phyloP scores from a whole-genome alignment of 2,329 filamentous ascomycete genomes.

The Lecanicillium sp. region DNA sequence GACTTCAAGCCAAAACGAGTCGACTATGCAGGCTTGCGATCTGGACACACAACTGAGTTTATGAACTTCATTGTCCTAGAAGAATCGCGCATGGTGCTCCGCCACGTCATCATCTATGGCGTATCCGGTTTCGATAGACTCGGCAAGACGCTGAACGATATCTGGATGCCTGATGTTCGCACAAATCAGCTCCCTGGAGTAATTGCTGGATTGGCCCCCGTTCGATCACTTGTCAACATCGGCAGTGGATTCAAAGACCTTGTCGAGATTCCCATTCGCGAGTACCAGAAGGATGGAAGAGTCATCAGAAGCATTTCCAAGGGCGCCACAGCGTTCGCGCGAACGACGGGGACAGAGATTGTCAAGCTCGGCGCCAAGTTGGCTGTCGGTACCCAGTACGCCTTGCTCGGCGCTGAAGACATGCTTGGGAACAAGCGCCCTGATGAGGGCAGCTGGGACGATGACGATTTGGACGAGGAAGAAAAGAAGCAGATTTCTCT shows the following conservation, averaged over 20 bases:
- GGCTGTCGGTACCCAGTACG: constrained; percentile 90
- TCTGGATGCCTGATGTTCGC: constrained; percentile 94
- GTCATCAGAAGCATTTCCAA: constrained; percentile 89
- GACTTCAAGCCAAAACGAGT: constrained; percentile 99
- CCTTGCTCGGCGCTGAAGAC: constrained; percentile 81
- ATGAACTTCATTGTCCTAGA: constrained; percentile 98
- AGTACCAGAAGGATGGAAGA: constrained; percentile 91
- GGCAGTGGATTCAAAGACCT: constrained; percentile 81
- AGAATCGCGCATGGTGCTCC: constrained; percentile 75
- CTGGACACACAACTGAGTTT: constrained; percentile 91
- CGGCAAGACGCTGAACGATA: constrained; percentile 84
- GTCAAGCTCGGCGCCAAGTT: constrained; percentile 91
- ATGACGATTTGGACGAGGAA: constrained; percentile 58
- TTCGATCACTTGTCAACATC: constrained; percentile 88
- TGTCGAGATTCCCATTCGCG: constrained; percentile 80
- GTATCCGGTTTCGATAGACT: constrained; percentile 85
- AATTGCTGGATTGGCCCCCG: constrained; percentile 79
- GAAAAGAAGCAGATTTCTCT: constrained; percentile 76
- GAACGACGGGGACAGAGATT: constrained; percentile 89
- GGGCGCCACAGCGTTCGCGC: constrained; percentile 82
- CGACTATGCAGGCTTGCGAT: constrained; percentile 86
- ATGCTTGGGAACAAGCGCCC: constrained; percentile 52
- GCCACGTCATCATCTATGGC: constrained; percentile 89
- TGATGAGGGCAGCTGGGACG: constrained; percentile 44
- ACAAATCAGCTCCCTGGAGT: constrained; percentile 83